Conservation (phyloP, 306 rosid genomes). For the Sicyos edulis region DNA sequence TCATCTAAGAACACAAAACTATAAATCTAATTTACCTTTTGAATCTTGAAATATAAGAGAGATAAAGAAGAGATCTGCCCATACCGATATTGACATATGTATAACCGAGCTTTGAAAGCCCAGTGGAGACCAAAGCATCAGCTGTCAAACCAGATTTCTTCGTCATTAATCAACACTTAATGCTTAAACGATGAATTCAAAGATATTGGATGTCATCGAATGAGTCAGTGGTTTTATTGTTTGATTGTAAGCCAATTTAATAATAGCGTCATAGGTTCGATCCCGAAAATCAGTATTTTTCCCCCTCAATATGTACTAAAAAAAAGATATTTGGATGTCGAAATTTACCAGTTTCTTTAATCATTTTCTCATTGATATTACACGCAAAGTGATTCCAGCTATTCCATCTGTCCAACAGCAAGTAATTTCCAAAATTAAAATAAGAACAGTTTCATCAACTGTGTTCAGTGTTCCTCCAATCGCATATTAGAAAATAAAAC, state of each 20-base stretch:
- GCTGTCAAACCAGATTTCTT: constrained; percentile 39
- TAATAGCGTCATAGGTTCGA: no score
- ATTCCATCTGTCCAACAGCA: constrained; percentile 61
- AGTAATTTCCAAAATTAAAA: neutral
- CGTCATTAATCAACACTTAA: neutral
- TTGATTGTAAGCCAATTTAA: no score
- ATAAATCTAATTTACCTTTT: neutral
- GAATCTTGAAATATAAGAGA: constrained; percentile 3
- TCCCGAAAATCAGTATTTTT: no score
- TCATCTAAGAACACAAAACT: constrained; percentile 50
- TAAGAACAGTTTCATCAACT: no score
- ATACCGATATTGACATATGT: constrained; percentile 78
- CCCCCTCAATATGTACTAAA: no score
- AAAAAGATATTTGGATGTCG: no score
- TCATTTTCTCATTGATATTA: constrained; percentile 58
- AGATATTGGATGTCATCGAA: neutral
- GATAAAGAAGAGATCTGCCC: constrained; percentile 1
- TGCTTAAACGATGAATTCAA: neutral
- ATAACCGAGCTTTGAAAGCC: constrained; percentile 86
- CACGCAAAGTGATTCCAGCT: constrained; percentile 92
- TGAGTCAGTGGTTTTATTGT: no score
- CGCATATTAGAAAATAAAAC: neutral
- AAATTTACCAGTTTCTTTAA: constrained; percentile 63
- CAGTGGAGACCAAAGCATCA: constrained; percentile 83
- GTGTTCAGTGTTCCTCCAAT: neutral